These are phyloP conservation scores for Aspergillus fructus DNA, from an alignment of 2,329 filamentous ascomycete genomes.

Conservation along the genomic window DNA sequence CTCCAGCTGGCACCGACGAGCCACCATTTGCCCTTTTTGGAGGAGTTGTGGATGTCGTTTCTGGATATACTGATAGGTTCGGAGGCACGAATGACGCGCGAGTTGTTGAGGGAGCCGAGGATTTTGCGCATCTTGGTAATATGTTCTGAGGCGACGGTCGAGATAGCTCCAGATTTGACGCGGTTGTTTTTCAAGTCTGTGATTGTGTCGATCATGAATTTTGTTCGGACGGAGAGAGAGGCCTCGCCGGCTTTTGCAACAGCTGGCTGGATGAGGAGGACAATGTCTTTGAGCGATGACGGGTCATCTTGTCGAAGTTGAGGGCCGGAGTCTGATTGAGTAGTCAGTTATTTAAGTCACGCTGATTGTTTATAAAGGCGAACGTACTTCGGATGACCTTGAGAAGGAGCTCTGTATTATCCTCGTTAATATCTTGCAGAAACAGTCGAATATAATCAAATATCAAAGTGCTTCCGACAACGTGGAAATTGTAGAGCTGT, in stretches of 20 bases:
- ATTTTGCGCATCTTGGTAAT: conserved; percentile 86
- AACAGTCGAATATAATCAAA: conserved; percentile 89
- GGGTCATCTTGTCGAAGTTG: conserved; percentile 88
- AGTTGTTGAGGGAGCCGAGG: conserved; percentile 70
- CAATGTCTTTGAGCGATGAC: conserved; percentile 82
- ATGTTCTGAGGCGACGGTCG: conserved; percentile 74
- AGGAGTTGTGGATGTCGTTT: conserved; percentile 76
- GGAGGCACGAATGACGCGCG: conserved; percentile 65
- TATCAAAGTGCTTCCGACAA: conserved; percentile 76
- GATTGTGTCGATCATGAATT: conserved; percentile 97
- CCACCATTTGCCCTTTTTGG: conserved; percentile 97
- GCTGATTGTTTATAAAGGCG: not conserved
- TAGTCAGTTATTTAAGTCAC: conserved; percentile 5
- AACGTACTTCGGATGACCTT: conserved; percentile 69
- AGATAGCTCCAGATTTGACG: conserved; percentile 71
- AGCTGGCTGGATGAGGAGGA: conserved; percentile 72
- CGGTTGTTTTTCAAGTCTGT: conserved; percentile 93
- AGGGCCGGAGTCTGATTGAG: conserved; percentile 62
- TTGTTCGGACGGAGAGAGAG: conserved; percentile 80
- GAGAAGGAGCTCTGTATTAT: conserved; percentile 84
- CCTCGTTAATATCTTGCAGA: conserved; percentile 71
- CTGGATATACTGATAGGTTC: conserved; percentile 82
- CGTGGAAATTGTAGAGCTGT: conserved; percentile 88
- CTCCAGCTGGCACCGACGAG: conserved; percentile 92
- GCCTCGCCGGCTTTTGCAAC: conserved; percentile 66